Evolutionary conservation across 345 rosid genomes (phyloP).

Genomic region (Arabis alpina): DNA sequence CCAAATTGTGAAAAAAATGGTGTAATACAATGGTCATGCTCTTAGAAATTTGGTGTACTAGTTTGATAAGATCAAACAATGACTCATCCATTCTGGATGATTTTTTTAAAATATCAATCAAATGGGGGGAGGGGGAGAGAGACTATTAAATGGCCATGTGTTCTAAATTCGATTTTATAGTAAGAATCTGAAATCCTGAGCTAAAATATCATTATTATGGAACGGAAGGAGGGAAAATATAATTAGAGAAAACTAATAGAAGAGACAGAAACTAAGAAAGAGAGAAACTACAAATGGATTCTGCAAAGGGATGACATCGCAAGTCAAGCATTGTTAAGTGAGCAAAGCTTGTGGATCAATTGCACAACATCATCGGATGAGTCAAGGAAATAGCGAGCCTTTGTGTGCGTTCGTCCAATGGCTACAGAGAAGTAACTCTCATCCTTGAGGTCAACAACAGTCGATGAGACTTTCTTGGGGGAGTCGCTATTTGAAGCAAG

Average conservation of each 20-base stretch:
- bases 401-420: conserved; percentile 71
- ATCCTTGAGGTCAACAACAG: conserved; percentile 83
- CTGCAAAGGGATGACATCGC: background rate
- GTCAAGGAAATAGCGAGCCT: conserved; percentile 69
- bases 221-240: background rate
- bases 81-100: too few relatives aligned
- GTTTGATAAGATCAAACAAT: too few relatives aligned
- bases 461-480: conserved; percentile 74
- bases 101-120: too few relatives aligned
- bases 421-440: conserved; percentile 93
- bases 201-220: background rate
- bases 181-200: too few relatives aligned
- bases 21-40: background rate
- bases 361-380: conserved; percentile 83
- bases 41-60: too few relatives aligned
- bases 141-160: too few relatives aligned
- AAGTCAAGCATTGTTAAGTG: conserved; percentile 33
- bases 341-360: conserved; percentile 62
- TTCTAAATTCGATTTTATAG: too few relatives aligned
- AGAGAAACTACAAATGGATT: conserved; percentile 18
- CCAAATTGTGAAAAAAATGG: too few relatives aligned
- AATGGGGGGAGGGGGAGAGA: too few relatives aligned
- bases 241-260: background rate
- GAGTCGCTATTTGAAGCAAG: conserved; percentile 30
- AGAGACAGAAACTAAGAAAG: conserved; percentile 2